Percentiles rank a stretch among this genome's conserved stretches.
Evolutionary conservation across 306 rosid species (phyloP).

Genomic region (Rosa persica): DNA sequence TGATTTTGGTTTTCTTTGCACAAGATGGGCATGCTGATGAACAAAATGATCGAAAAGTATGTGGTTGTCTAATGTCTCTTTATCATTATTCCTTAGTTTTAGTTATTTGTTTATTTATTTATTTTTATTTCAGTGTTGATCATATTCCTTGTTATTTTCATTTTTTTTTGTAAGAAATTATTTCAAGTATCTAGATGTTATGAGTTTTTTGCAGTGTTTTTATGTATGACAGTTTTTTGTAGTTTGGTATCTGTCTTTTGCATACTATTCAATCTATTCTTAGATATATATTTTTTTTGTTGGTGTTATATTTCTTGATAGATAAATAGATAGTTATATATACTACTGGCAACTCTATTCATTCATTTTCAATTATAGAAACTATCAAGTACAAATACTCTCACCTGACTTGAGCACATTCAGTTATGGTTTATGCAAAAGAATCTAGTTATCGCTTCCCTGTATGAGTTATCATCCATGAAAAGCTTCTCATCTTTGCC

Average conservation of each 20-base stretch:
- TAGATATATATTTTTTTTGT: neutral
- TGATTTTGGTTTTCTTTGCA: constrained; percentile 81
- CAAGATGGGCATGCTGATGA: constrained; percentile 88
- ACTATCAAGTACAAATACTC: neutral
- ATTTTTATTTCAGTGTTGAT: constrained; percentile 4
- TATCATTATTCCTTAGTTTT: neutral
- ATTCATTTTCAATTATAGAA: neutral
- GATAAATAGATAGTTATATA: neutral
- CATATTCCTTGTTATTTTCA: neutral
- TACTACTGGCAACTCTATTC: neutral
- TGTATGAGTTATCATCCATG: neutral
- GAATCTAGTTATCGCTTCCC: neutral
- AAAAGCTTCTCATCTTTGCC: neutral
- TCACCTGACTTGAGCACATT: constrained; percentile 10
- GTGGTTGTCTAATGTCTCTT: constrained; percentile 12
- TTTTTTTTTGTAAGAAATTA: neutral
- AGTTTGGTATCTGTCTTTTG: neutral
- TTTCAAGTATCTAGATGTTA: neutral
- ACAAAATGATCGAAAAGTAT: constrained; percentile 69
- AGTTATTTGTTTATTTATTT: constrained; percentile 4
- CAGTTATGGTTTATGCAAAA: neutral
- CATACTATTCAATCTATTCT: neutral
- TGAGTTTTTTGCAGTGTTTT: neutral
- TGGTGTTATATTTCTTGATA: neutral
- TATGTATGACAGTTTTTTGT: neutral